Percentiles rank a stretch among this genome's conserved stretches.
Evolutionary conservation across 352 stramenopile species (phyloP).

Genomic region (Labyrinthula sp.): DNA sequence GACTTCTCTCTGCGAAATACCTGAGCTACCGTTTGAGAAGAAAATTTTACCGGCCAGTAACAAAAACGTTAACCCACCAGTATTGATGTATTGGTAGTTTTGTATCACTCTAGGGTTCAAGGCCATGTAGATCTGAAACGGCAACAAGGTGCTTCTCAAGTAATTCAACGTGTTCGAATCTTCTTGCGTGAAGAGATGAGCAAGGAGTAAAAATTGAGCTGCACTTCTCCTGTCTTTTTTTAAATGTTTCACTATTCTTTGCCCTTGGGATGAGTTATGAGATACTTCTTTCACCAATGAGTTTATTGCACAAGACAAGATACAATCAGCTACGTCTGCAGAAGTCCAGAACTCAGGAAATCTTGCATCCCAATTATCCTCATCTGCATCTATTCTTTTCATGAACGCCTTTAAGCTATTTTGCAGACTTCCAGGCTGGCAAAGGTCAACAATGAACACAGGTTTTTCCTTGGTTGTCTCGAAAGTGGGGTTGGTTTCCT

Average conservation of each 20-base stretch:
- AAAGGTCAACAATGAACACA: constrained; percentile 28
- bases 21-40: too few species aligned
- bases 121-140: too few species aligned
- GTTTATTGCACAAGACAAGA: constrained; percentile 29
- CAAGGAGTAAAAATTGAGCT: constrained; percentile 28
- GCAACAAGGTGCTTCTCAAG: constrained; percentile 16
- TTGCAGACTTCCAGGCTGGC: constrained; percentile 19
- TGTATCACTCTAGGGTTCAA: too few species aligned
- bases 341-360: constrained; percentile 25
- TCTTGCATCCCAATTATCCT: constrained; percentile 27
- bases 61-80: too few species aligned
- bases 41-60: too few species aligned
- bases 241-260: constrained; percentile 11
- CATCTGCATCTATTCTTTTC: constrained; percentile 2
- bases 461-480: constrained; percentile 5
- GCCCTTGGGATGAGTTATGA: constrained; percentile 6
- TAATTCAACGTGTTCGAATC: constrained; percentile 24
- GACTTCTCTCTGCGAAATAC: too few species aligned
- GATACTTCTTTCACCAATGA: constrained; percentile 19
- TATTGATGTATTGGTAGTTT: too few species aligned
- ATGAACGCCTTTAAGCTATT: constrained; percentile 29
- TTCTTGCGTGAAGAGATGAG: constrained; percentile 25
- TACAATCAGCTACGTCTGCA: constrained; percentile 22
- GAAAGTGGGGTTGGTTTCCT: constrained; percentile 25
- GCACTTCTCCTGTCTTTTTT: constrained; percentile 16